Conservation (phyloP, 2,329 filamentous ascomycete species). For the Tolypocladium cylindrosporum region DNA sequence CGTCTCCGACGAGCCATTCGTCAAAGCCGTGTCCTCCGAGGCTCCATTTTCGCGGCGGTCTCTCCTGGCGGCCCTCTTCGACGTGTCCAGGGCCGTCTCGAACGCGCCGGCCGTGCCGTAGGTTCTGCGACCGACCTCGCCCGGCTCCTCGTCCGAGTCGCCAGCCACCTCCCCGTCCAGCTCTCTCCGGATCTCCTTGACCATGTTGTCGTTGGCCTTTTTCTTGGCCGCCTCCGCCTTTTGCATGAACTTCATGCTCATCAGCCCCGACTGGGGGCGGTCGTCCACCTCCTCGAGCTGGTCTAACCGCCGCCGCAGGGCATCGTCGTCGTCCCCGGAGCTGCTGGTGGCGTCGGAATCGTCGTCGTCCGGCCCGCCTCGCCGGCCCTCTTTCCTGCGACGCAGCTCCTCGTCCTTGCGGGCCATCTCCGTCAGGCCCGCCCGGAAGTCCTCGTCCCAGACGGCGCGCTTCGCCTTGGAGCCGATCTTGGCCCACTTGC, state of each 20-base stretch:
- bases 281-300: constrained; percentile 36
- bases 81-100: constrained; percentile 18
- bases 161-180: constrained; percentile 52
- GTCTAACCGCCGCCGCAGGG: constrained; percentile 36
- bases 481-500: constrained; percentile 83
- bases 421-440: constrained; percentile 71
- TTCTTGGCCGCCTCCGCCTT: constrained; percentile 72
- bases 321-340: constrained; percentile 44
- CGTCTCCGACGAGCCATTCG: neutral
- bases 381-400: constrained; percentile 65
- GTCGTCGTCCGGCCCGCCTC: constrained; percentile 30
- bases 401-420: constrained; percentile 73
- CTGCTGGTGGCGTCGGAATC: constrained; percentile 46
- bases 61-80: constrained; percentile 18
- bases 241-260: constrained; percentile 90
- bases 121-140: constrained; percentile 57
- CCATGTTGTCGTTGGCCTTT: constrained; percentile 69
- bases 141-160: constrained; percentile 41
- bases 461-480: constrained; percentile 69
- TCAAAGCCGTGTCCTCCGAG: neutral
- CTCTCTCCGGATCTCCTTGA: constrained; percentile 60
- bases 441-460: constrained; percentile 81
- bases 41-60: constrained; percentile 14
- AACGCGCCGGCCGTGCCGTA: constrained; percentile 45
- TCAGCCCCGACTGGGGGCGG: constrained; percentile 55